Evolutionary conservation across 2,329 filamentous ascomycete genomes (phyloP).

Genomic region (Fusarium multiceps): DNA sequence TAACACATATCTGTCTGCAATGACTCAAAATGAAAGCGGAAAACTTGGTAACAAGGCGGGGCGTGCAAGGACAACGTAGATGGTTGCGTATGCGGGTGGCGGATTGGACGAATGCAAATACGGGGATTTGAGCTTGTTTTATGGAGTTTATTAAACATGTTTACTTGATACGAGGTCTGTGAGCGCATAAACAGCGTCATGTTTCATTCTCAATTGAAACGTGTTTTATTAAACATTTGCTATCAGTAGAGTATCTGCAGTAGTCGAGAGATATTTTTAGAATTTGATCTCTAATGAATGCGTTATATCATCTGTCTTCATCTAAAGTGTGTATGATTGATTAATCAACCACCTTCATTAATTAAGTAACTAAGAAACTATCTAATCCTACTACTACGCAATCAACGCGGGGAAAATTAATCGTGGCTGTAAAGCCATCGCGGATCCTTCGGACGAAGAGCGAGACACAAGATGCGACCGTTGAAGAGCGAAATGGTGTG

Average conservation of each 20-base stretch:
- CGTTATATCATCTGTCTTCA: neutral
- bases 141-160: constrained; percentile 16
- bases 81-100: constrained; percentile 36
- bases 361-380: neutral
- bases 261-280: constrained; percentile 22
- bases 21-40: constrained; percentile 2
- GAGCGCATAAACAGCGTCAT: constrained; percentile 18
- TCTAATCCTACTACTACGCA: neutral
- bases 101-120: constrained; percentile 24
- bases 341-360: neutral
- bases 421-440: constrained; percentile 26
- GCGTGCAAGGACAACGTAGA: constrained; percentile 13
- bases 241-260: neutral
- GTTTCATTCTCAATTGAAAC: constrained; percentile 38
- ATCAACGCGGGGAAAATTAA: neutral
- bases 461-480: constrained; percentile 2
- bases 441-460: constrained; percentile 20
- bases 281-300: neutral
- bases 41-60: constrained; percentile 17
- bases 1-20: neutral
- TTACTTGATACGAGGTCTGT: constrained; percentile 34
- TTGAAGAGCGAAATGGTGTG: constrained; percentile 16
- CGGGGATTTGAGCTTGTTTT: constrained; percentile 30
- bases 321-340: neutral
- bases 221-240: constrained; percentile 16